These are phyloP conservation scores for Hura crepitans DNA, from an alignment of 441 rosid genomes.

Conservation along the genomic window DNA sequence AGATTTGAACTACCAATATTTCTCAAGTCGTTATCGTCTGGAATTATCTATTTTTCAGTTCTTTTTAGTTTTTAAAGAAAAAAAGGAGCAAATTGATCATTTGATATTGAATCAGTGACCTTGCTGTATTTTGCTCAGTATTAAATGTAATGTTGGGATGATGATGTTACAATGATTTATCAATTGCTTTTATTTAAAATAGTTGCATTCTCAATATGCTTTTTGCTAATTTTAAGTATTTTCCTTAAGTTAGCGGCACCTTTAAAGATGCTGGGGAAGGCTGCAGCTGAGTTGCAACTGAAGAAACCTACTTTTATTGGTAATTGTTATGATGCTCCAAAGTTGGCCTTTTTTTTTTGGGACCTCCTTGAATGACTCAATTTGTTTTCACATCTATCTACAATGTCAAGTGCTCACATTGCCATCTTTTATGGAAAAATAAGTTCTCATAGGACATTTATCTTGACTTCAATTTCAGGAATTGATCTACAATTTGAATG, in stretches of 20 bases:
- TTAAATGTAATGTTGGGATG: neutral
- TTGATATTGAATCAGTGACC: neutral
- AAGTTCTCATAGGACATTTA: neutral
- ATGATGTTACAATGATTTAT: neutral
- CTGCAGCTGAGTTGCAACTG: conserved; percentile 72
- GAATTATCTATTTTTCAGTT: neutral
- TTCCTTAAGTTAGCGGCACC: conserved; percentile 71
- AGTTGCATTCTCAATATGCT: neutral
- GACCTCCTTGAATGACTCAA: neutral
- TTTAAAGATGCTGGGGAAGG: conserved; percentile 53
- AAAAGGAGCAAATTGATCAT: neutral
- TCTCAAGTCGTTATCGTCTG: neutral
- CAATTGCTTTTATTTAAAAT: neutral
- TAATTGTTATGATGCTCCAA: conserved; percentile 25
- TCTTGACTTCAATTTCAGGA: conserved; percentile 41
- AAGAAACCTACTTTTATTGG: conserved; percentile 82
- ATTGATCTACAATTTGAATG: conserved; percentile 83
- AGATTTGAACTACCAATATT: neutral
- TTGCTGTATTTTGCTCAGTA: neutral
- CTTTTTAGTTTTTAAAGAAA: neutral
- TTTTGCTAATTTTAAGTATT: conserved; percentile 13
- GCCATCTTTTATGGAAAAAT: neutral
- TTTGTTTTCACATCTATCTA: neutral
- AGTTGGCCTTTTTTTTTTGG: neutral
- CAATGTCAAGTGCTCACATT: neutral